phyloP scores from a whole-genome alignment of 768 basidiomycete species.

The Suillus sp. region DNA sequence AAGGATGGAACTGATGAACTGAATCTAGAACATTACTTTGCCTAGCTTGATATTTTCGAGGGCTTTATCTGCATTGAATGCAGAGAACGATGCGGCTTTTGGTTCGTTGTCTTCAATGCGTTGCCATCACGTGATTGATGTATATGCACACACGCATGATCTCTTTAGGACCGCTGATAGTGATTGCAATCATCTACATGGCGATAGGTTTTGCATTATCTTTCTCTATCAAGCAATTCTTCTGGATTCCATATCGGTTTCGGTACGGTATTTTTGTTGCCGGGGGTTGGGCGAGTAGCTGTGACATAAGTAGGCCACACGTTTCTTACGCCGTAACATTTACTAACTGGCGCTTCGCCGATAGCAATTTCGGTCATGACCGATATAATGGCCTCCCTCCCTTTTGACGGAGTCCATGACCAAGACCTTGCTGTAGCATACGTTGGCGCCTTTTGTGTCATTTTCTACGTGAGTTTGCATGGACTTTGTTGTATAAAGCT shows the following conservation, averaged over 20 bases:
- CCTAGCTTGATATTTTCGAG: conserved; percentile 59
- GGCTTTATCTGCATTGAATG: conserved; percentile 59
- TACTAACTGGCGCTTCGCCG: no score
- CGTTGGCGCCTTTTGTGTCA: conserved; percentile 57
- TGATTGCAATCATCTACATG: conserved; percentile 59
- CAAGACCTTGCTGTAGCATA: conserved; percentile 62
- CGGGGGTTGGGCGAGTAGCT: conserved; percentile 62
- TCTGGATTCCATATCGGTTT: conserved; percentile 73
- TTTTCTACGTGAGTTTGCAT: conserved; percentile 49
- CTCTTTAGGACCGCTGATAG: conserved; percentile 54
- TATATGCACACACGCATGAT: neutral
- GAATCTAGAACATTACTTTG: neutral
- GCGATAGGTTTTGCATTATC: conserved; percentile 49
- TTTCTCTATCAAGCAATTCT: conserved; percentile 51
- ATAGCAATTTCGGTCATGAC: conserved; percentile 62
- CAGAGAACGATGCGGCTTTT: conserved; percentile 53
- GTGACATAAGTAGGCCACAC: conserved; percentile 57
- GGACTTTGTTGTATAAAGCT: neutral
- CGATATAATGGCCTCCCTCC: conserved; percentile 56
- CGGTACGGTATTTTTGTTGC: conserved; percentile 65
- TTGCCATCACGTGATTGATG: neutral
- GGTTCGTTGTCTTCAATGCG: conserved; percentile 36
- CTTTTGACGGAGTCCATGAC: conserved; percentile 54
- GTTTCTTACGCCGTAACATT: neutral
- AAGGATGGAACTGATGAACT: neutral